A percentile compares a stretch with the other conserved stretches of the same genome.
Evolutionary conservation across 768 basidiomycete species (phyloP).

Genomic region (Trametes punicea): DNA sequence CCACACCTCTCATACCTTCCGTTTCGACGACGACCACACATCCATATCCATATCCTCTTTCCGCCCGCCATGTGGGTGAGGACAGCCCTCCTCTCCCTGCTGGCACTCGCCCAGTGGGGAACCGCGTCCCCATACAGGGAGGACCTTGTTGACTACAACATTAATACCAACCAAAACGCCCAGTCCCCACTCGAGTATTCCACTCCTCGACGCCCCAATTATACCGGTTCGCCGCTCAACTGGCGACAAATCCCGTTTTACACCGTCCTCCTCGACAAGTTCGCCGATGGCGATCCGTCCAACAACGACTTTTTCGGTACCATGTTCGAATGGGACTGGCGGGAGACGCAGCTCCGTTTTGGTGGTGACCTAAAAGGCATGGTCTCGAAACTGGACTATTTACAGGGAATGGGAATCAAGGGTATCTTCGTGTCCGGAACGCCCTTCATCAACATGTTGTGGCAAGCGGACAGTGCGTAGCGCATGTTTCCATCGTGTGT

Average conservation of each 20-base stretch:
- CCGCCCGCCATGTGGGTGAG: constrained; percentile 44
- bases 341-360: constrained; percentile 85
- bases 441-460: constrained; percentile 92
- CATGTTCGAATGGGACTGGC: constrained; percentile 77
- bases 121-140: constrained; percentile 64
- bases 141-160: constrained; percentile 67
- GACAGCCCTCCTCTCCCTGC: constrained; percentile 40
- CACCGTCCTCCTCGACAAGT: constrained; percentile 87
- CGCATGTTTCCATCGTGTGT: not conserved
- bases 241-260: constrained; percentile 84
- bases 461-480: constrained; percentile 89
- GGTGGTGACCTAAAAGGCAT: constrained; percentile 89
- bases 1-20: constrained; percentile 3
- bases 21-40: constrained; percentile 6
- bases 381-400: constrained; percentile 72
- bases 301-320: constrained; percentile 90
- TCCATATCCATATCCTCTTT: constrained; percentile 1
- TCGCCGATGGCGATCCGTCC: constrained; percentile 86
- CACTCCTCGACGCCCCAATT: constrained; percentile 56
- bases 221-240: constrained; percentile 77
- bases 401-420: constrained; percentile 83
- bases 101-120: constrained; percentile 38
- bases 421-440: constrained; percentile 92
- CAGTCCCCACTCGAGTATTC: constrained; percentile 62
- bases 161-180: constrained; percentile 76